Evolutionary conservation across 2,329 filamentous ascomycete genomes (phyloP), one percentile per base, ranked within the genome.

Genomic region (Didymella pomorum): DNA sequence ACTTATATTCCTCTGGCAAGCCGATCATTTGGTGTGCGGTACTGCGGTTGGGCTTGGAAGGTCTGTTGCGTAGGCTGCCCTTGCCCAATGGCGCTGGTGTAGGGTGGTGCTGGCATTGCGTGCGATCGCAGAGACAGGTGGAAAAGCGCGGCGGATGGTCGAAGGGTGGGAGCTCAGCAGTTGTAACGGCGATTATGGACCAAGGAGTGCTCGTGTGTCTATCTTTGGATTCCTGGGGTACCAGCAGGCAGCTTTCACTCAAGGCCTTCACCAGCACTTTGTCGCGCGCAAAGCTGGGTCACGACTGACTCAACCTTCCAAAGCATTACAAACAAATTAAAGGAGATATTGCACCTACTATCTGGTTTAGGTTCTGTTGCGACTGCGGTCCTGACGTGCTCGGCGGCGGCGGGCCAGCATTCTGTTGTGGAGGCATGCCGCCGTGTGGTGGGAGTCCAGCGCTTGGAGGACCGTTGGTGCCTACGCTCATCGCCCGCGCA

Each of bases 361-460:
- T 98, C 69, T 97, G 93, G 71, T 98, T 98, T 1, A 97, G 79
- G 73, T 97, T 96, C 71, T 96, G 92, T 63, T 94, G 92, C 2
- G 90, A 92, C 79, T 92, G 88, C 14, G 76, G 67, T n/a, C 71
- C 77, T 46, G 81, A 73, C 57, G 82, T 76, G 67, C 77, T 71
- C 62, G 81, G 76, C 59, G 83, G 78, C 59, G 83, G 78, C 59
- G 81, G 78, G 41, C 79, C 79, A 64, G 79, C 76, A 55, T 78
- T 75, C 53, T 79, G 80, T 61, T 82, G 81, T 61, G 81, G 79
- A 56, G 79, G 76, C 75, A 83, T 80, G 68, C 80, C 79, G 61
- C 71, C 72, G 50, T 77, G 76, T 29, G 73, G 71, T 41, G 72
- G 71, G 26, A 78, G 68, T 14, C 77, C 76, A 25, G 75, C 75